A percentile compares a stretch with the other conserved stretches of the same genome.
Evolutionary conservation across 805 yeast species (phyloP).

Genomic region (Metschnikowia dekortorum): DNA sequence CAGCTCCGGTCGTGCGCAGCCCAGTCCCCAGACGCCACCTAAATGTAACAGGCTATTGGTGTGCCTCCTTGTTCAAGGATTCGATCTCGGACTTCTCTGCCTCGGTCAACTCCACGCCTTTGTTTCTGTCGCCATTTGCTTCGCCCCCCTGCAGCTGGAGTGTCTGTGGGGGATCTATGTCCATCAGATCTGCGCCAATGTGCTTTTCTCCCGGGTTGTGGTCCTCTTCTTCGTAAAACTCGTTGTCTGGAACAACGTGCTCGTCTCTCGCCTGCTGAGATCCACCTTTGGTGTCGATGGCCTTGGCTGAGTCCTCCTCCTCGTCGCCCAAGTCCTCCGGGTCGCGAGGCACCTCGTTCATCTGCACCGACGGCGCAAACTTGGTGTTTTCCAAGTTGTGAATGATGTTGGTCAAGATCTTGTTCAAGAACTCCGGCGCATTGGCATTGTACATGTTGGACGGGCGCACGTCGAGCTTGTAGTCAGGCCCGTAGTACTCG

Average conservation of each 20-base stretch:
- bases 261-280: conserved; percentile 80
- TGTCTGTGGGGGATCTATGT: conserved; percentile 3
- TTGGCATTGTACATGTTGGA: conserved; percentile 96
- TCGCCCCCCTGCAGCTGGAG: neutral
- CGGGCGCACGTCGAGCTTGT: conserved; percentile 89
- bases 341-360: conserved; percentile 85
- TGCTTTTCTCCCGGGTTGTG: conserved; percentile 37
- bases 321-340: conserved; percentile 83
- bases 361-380: conserved; percentile 95
- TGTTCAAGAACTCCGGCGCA: conserved; percentile 85
- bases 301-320: conserved; percentile 75
- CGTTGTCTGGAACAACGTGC: conserved; percentile 65
- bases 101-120: conserved; percentile 24
- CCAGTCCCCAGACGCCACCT: too few species aligned
- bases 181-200: conserved; percentile 14
- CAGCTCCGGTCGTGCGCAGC: too few species aligned
- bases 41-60: neutral
- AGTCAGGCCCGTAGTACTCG: conserved; percentile 97
- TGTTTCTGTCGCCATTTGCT: neutral
- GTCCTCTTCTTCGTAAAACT: conserved; percentile 68
- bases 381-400: conserved; percentile 82
- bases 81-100: conserved; percentile 37
- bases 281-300: conserved; percentile 89
- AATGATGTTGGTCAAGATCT: conserved; percentile 71
- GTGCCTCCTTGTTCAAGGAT: conserved; percentile 24